Evolutionary conservation across 331 rosid genomes (phyloP), one percentile per base, ranked within the genome.

Genomic region (Prunus yedoensis): DNA sequence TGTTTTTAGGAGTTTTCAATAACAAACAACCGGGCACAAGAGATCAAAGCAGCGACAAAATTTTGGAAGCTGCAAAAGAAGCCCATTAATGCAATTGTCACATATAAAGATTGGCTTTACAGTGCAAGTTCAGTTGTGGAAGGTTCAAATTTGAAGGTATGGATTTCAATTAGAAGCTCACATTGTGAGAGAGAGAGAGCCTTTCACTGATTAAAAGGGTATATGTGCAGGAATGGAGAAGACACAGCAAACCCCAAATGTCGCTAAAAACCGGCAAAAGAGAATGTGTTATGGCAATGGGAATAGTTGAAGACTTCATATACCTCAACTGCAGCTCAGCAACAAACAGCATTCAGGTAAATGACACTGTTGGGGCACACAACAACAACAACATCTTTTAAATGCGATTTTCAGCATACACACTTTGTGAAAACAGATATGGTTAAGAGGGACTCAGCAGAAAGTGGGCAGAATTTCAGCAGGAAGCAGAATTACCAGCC

Each of bases 391-490:
- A 47, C 32, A 70, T 45, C 27, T 78, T 25, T 32, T 20, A 46
- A 21, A 10, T 56, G 16, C 68, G 64, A 59, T 84, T 54, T 78
- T 61, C 64, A 58, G 64, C 64, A 4, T 58, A 58, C 21, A 21
- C 32, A 16, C 58, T 74, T 59, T 75, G 68, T 27, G 66, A 11
- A 67, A 12, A 27, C 83, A 91, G 97, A 91, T 91, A 32, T 91
- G 97, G 97, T 77, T 91, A 86, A 84, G 97, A 80, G 84, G 89
- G 67, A 58, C 82, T 9, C 85, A 84, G 65, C 89, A 85, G 75
- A 89, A 86, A 58, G 72, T 91, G 53, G 97, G 97, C 56, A 89
- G 97, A 87, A 77, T 88, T 71, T 86, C 94, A 83, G 97, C 90
- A 18, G 91, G 97, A 77, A 89, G 94, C 88, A 77, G 76, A 86